Evolutionary conservation across 805 yeast species (phyloP), one percentile per base, ranked within the genome.

Genomic region (Yarrowia hollandica): DNA sequence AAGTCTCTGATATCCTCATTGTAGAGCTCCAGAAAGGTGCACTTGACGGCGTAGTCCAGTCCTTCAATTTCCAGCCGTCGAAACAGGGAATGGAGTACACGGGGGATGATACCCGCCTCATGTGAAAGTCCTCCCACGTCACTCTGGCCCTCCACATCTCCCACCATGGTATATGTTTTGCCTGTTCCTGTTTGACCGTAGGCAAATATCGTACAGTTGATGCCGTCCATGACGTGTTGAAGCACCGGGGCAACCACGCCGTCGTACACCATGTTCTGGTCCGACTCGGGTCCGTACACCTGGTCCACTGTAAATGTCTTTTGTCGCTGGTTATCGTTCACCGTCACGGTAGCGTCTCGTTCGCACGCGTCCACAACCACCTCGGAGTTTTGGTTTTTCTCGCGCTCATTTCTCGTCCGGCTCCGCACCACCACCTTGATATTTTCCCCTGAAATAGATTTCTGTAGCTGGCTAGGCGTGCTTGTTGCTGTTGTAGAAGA

Each of bases 151-250:
- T 71, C 44, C 58, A 74, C 79, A 52, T 86, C 86, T 6, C 95
- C 94, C 6, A 85, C 82, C 94, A 83, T 83, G 11, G 88, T 74
- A 57, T 65, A 67, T 4, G 96, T 89, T 66, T 89, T 90, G 22
- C 96, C 96, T 0, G 96, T 87, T 1, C 96, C 94, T 0, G 96
- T 90, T 78, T 89, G 95, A 5, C 97, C 97, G 72, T 90, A 90
- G 0, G 94, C 96, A 64, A 90, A 77, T 25, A 89, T 79, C 0
- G 96, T 86, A 64, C 90, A 89, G 68, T 88, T 89, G 68, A 84
- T 86, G 18, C 92, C 95, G 56, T 78, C 74, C 60, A 90, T 72
- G 61, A 90, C 79, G 62, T 91, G 96, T 22, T 79, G 77, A 50
- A 85, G 77, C 58, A 83, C 71, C 11, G 84, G 84, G 28, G 78